Evolutionary conservation across 148 eudicot genomes (phyloP).

Genomic region (Cornus suecica): DNA sequence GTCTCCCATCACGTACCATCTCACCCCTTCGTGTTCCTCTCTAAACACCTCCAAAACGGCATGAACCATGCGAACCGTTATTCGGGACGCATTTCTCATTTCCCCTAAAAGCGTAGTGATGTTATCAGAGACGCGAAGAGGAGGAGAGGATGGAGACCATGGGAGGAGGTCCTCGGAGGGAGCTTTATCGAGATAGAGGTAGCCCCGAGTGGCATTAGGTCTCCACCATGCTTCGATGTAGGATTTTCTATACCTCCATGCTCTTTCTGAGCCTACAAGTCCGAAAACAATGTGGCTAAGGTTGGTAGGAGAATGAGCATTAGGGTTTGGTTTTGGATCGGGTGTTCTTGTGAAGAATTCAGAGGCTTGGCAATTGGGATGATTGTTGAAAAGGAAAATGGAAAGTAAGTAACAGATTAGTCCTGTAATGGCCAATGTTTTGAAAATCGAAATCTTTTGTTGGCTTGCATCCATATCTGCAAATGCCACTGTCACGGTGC

Average conservation of each 20-base stretch:
- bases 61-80: slow-evolving; percentile 17
- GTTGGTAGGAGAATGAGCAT: slow-evolving; percentile 9
- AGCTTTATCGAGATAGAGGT: slow-evolving; percentile 15
- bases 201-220: slow-evolving; percentile 24
- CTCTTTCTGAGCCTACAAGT: slow-evolving; percentile 13
- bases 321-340: neutral
- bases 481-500: no score
- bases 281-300: slow-evolving; percentile 30
- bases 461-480: no score
- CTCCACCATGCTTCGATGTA: slow-evolving; percentile 38
- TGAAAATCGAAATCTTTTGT: no score
- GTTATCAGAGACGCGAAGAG: slow-evolving; percentile 19
- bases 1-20: slow-evolving; percentile 39
- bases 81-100: neutral
- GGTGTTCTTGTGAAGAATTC: neutral
- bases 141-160: slow-evolving; percentile 23
- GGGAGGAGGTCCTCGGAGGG: slow-evolving; percentile 28
- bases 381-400: neutral
- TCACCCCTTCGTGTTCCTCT: slow-evolving; percentile 17
- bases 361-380: neutral
- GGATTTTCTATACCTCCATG: slow-evolving; percentile 18
- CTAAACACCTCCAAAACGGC: slow-evolving; percentile 25
- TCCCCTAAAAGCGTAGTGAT: neutral
- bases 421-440: slow-evolving; percentile 1
- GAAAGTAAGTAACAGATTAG: neutral